These are phyloP conservation scores for Alisma plantagoaquatica DNA, from an alignment of 106 monocot genomes.

Conservation along the genomic window DNA sequence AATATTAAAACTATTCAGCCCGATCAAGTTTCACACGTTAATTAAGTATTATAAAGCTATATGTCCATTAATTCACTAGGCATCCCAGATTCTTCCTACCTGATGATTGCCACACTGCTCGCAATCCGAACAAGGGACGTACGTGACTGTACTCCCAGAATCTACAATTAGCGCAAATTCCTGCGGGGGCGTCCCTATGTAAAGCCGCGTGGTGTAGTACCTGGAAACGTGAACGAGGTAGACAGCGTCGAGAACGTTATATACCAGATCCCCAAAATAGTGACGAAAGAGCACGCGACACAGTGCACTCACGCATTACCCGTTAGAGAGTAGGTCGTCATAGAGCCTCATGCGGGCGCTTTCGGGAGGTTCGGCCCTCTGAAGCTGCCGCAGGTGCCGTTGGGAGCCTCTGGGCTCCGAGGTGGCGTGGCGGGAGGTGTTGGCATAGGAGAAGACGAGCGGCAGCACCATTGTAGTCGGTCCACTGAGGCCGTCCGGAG, in stretches of 20 bases:
- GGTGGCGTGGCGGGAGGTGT: constrained; percentile 18
- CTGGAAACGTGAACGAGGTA: too few relatives aligned
- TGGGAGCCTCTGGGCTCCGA: constrained; percentile 8
- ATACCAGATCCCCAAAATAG: too few relatives aligned
- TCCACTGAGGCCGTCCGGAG: not conserved
- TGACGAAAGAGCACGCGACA: too few relatives aligned
- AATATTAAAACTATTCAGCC: too few relatives aligned
- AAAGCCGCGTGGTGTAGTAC: constrained; percentile 61
- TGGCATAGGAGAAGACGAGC: constrained; percentile 30
- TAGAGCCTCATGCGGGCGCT: constrained; percentile 54
- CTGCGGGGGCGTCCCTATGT: constrained; percentile 63
- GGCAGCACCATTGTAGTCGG: constrained; percentile 41
- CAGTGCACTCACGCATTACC: constrained; percentile 37
- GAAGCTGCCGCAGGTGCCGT: constrained; percentile 24
- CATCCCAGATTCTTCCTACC: constrained; percentile 14
- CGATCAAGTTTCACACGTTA: too few relatives aligned
- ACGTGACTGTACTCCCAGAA: constrained; percentile 70
- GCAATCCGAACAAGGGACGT: constrained; percentile 63
- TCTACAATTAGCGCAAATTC: constrained; percentile 70
- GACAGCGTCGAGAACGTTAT: too few relatives aligned
- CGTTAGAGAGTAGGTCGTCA: constrained; percentile 81
- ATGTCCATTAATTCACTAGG: too few relatives aligned
- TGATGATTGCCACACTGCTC: constrained; percentile 67
- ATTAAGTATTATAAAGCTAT: too few relatives aligned
- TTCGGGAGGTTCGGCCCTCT: constrained; percentile 8